A percentile compares a stretch with the other conserved stretches of the same genome.
phyloP scores from a whole-genome alignment of 768 basidiomycete genomes.

The Amanita muscaria region DNA sequence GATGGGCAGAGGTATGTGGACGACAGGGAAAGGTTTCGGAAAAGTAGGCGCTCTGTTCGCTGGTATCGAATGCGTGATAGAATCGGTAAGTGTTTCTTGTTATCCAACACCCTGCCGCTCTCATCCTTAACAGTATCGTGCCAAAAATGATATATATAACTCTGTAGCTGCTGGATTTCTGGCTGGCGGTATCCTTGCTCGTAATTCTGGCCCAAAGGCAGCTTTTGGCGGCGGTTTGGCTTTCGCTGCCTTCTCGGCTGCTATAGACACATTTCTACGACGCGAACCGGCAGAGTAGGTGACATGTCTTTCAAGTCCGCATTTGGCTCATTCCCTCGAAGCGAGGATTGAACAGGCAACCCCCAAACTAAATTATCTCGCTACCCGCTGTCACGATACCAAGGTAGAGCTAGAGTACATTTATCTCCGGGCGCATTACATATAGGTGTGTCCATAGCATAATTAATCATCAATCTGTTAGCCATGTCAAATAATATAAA shows the following conservation, averaged over 20 bases:
- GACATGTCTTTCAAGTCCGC: background rate
- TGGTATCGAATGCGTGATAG: constrained; percentile 93
- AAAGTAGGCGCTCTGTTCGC: constrained; percentile 92
- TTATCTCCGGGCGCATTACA: constrained; percentile 5
- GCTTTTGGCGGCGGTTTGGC: constrained; percentile 83
- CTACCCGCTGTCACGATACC: constrained; percentile 7
- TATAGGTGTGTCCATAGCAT: background rate
- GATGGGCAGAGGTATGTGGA: constrained; percentile 91
- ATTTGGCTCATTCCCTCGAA: constrained; percentile 10
- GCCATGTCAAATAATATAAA: too few species aligned
- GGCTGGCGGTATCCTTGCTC: constrained; percentile 81
- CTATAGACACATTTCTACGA: constrained; percentile 76
- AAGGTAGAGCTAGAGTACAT: constrained; percentile 12
- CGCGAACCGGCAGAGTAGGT: constrained; percentile 74
- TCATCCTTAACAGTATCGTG: constrained; percentile 66
- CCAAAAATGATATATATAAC: constrained; percentile 92
- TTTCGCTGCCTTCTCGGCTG: constrained; percentile 90
- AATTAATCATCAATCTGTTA: too few species aligned
- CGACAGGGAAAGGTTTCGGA: constrained; percentile 83
- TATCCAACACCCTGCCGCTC: background rate
- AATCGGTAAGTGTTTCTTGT: constrained; percentile 57
- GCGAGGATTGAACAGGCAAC: constrained; percentile 28
- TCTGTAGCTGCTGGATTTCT: constrained; percentile 82
- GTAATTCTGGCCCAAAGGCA: constrained; percentile 80
- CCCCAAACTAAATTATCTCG: constrained; percentile 2